Conservation (phyloP, 1,139 yeast genomes). For the Debaryomyces udenii region DNA sequence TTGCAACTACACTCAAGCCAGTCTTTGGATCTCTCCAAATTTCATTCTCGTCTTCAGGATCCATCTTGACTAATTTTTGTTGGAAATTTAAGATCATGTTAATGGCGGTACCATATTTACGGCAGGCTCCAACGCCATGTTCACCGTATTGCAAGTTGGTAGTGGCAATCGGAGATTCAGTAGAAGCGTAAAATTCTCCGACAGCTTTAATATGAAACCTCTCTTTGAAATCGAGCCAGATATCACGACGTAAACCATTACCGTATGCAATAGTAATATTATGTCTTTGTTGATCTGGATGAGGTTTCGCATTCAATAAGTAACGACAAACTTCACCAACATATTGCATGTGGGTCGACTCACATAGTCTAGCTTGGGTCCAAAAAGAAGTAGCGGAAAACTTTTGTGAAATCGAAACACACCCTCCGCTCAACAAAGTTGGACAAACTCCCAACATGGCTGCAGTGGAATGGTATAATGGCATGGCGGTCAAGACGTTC, state of each 20-base stretch:
- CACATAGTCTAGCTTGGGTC: constrained; percentile 77
- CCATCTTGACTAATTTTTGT: constrained; percentile 72
- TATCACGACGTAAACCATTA: constrained; percentile 90
- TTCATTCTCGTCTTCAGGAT: constrained; percentile 76
- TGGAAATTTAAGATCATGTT: constrained; percentile 56
- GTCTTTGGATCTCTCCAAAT: constrained; percentile 70
- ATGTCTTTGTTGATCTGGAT: constrained; percentile 71
- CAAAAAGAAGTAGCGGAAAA: constrained; percentile 87
- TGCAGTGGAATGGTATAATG: constrained; percentile 93
- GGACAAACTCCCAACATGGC: constrained; percentile 85
- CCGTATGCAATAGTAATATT: constrained; percentile 78
- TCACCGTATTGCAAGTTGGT: constrained; percentile 79
- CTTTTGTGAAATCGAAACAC: constrained; percentile 77
- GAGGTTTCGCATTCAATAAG: constrained; percentile 65
- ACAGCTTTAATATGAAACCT: constrained; percentile 75
- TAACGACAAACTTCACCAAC: constrained; percentile 97
- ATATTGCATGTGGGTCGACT: constrained; percentile 84
- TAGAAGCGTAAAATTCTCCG: constrained; percentile 93
- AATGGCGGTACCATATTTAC: constrained; percentile 74
- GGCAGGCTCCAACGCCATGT: constrained; percentile 86
- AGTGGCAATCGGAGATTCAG: constrained; percentile 92
- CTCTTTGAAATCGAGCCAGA: constrained; percentile 79
- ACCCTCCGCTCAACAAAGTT: constrained; percentile 63
- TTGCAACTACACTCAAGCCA: constrained; percentile 54
- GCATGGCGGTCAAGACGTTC: constrained; percentile 88